Conservation (phyloP, 2,329 filamentous ascomycete genomes). For the Mycosphaerella sp. region DNA sequence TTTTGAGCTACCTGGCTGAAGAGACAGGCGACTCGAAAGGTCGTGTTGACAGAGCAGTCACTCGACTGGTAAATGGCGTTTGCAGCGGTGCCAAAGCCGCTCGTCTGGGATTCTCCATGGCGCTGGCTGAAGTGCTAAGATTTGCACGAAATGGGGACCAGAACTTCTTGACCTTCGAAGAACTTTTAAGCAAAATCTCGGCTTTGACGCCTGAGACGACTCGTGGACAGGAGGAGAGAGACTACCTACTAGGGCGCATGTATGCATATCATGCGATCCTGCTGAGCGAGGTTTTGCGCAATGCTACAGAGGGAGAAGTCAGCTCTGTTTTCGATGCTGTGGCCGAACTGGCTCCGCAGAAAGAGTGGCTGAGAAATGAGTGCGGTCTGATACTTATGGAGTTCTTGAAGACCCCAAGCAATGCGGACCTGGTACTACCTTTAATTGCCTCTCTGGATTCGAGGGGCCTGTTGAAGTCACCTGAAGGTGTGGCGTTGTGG, state of each 20-base stretch:
- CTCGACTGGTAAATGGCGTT: conserved; percentile 70
- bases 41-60: conserved; percentile 38
- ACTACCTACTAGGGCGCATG: conserved; percentile 76
- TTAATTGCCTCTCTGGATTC: conserved; percentile 27
- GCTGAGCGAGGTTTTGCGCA: conserved; percentile 63
- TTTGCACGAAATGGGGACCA: conserved; percentile 45
- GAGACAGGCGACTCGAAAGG: conserved; percentile 35
- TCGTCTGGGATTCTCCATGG: conserved; percentile 81
- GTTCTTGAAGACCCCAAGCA: conserved; percentile 44
- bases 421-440: conserved; percentile 16
- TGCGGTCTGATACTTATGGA: conserved; percentile 78
- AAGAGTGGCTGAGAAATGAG: conserved; percentile 83
- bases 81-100: conserved; percentile 87
- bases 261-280: conserved; percentile 86
- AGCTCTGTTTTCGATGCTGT: conserved; percentile 64
- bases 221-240: conserved; percentile 65
- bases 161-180: conserved; percentile 15
- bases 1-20: conserved; percentile 40
- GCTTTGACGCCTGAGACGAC: conserved; percentile 48
- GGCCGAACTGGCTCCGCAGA: conserved; percentile 68
- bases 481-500: conserved; percentile 88
- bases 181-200: conserved; percentile 48
- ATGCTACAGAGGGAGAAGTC: conserved; percentile 53
- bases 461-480: conserved; percentile 65
- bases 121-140: conserved; percentile 71